Conservation (phyloP, 2,329 filamentous ascomycete species). For the Exophiala bonariae region DNA sequence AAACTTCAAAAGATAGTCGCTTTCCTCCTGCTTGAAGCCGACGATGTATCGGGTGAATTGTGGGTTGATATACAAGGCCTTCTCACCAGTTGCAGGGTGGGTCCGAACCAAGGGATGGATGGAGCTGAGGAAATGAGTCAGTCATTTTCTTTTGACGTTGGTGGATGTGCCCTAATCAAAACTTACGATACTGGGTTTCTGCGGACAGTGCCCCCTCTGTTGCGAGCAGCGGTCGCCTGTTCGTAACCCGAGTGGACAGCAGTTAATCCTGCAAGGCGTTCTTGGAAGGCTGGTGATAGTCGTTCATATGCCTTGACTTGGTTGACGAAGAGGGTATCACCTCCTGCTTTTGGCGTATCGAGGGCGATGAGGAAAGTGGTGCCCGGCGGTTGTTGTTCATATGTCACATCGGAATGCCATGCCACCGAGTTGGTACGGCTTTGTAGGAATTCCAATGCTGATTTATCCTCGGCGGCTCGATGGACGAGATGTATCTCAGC, state of each 20-base stretch:
- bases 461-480: slow-evolving; percentile 65
- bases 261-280: slow-evolving; percentile 76
- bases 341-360: slow-evolving; percentile 76
- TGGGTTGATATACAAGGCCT: slow-evolving; percentile 49
- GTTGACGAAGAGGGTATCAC: slow-evolving; percentile 82
- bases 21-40: slow-evolving; percentile 50
- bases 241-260: slow-evolving; percentile 78
- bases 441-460: slow-evolving; percentile 62
- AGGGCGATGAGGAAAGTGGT: slow-evolving; percentile 88
- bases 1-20: slow-evolving; percentile 47
- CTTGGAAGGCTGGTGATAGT: slow-evolving; percentile 74
- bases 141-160: slow-evolving; percentile 1
- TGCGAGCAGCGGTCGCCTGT: slow-evolving; percentile 68
- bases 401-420: slow-evolving; percentile 83
- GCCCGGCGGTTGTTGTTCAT: slow-evolving; percentile 83
- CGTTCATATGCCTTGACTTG: slow-evolving; percentile 78
- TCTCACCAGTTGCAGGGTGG: slow-evolving; percentile 51
- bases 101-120: slow-evolving; percentile 48
- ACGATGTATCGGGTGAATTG: slow-evolving; percentile 51
- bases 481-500: slow-evolving; percentile 80
- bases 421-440: slow-evolving; percentile 76
- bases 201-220: slow-evolving; percentile 42
- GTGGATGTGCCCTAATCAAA: neutral
- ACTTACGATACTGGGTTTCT: slow-evolving; percentile 42
- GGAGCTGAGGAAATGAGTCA: slow-evolving; percentile 5